Percentiles rank a stretch among this genome's conserved stretches.
Conservation (phyloP, 495 filamentous ascomycete genomes). For the Penicillium lividum region DNA sequence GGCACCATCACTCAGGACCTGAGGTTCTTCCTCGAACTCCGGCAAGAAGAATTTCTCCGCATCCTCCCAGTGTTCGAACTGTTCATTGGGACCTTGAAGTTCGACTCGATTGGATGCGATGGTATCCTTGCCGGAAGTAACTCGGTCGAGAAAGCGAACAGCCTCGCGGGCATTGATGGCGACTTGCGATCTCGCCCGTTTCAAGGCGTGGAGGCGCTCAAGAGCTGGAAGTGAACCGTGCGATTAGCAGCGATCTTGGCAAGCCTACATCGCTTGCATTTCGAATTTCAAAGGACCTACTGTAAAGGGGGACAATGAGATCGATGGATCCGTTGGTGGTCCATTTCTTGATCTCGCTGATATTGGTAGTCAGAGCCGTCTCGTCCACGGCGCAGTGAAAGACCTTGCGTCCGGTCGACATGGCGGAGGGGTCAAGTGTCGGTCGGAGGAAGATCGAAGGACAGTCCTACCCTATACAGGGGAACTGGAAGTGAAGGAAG, state of each 20-base stretch:
- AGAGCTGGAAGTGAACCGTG: slow-evolving; percentile 45
- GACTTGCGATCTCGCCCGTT: slow-evolving; percentile 55
- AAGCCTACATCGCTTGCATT: neutral
- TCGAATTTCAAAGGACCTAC: slow-evolving; percentile 39
- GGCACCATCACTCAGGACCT: slow-evolving; percentile 20
- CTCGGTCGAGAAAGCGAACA: slow-evolving; percentile 64
- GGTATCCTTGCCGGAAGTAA: slow-evolving; percentile 56
- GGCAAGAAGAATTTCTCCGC: slow-evolving; percentile 61
- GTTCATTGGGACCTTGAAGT: slow-evolving; percentile 60
- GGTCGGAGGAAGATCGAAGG: slow-evolving; percentile 12
- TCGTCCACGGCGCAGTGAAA: slow-evolving; percentile 78
- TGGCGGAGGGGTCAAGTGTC: slow-evolving; percentile 25
- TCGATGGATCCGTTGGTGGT: slow-evolving; percentile 62
- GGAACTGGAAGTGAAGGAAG: slow-evolving; percentile 33
- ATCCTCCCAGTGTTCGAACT: slow-evolving; percentile 60
- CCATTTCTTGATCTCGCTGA: slow-evolving; percentile 71
- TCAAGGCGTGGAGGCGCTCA: slow-evolving; percentile 56
- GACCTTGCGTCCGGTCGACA: slow-evolving; percentile 58
- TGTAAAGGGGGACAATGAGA: slow-evolving; percentile 68
- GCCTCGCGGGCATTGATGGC: slow-evolving; percentile 65
- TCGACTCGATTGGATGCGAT: slow-evolving; percentile 48
- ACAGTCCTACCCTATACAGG: slow-evolving; percentile 35
- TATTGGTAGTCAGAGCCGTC: slow-evolving; percentile 66
- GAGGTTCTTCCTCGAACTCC: slow-evolving; percentile 52
- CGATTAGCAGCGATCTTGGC: slow-evolving; percentile 1